Base-by-base conservation (phyloP, 2,329 filamentous ascomycete genomes). In the Colletotrichum salicis region DNA sequence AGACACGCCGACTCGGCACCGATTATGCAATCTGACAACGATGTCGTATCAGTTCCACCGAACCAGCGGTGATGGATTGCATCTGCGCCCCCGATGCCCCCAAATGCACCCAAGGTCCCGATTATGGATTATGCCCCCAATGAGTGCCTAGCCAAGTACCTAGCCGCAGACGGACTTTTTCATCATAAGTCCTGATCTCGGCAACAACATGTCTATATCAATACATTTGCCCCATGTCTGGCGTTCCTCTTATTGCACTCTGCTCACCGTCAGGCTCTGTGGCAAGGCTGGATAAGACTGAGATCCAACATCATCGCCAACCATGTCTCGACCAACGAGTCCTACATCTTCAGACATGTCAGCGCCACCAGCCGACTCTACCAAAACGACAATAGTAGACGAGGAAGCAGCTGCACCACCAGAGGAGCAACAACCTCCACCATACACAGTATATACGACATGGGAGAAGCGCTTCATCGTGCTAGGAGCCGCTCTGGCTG, bases 401-500 rank as follows among this genome's bases (percentile, higher is more conserved):
- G 60, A 70, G 6, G 70, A 72, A 45, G 48, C 55, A n/a, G 59
- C 56, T 74, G 27, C 54, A 2, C 58, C 54, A 3, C 22, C 58
- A 24, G 69, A 59, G 19, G 33, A 64, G 7, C 56, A 37, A 6
- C 24, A 63, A 4, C 63, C 72, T 11, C 74, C 75, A 4, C 77
- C 76, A 4, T 85, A 84, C 45, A 84, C 83, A 1, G 74, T 81
- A 68, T 83, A 82, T 75, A 81, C 82, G 6, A 69, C 74, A 71
- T 82, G 81, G 79, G 75, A 83, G 54, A 86, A 86, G 64, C 79
- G 81, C 5, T 67, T 79, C 54, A 81, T 86, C 52, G 81, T 85
- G n/a, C 72, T 85, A 4, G 80, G 77, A 5, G 82, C 81, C 3
- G 78, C 84, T 2, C 59, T 79, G 5, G 80, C 79, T 6, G 83